Conservation (phyloP, 805 yeast genomes). For the Lachancea nothofagi region DNA sequence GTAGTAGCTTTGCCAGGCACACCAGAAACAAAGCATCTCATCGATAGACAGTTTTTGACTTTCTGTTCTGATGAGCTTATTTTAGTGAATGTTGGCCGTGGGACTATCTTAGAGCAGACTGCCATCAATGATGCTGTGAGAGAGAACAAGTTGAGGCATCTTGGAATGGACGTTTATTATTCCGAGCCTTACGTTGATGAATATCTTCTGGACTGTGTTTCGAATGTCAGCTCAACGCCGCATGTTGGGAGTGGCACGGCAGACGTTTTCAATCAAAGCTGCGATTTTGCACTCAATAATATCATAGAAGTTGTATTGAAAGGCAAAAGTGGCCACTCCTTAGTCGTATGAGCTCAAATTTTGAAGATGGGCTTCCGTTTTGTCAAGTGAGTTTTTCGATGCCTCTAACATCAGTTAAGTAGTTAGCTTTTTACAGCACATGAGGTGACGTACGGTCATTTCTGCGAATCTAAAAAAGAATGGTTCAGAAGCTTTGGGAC, state of each 20-base stretch:
- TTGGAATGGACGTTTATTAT: conserved; percentile 58
- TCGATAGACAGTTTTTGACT: conserved; percentile 38
- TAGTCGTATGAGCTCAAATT: too few species aligned
- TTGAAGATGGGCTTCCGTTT: too few species aligned
- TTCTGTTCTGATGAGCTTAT: conserved; percentile 20
- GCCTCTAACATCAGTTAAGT: too few species aligned
- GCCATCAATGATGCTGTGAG: conserved; percentile 41
- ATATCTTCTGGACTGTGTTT: conserved; percentile 13
- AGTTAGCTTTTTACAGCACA: too few species aligned
- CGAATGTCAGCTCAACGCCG: conserved; percentile 42
- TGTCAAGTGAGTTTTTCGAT: too few species aligned
- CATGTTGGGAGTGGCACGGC: conserved; percentile 57
- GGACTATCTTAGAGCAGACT: conserved; percentile 46
- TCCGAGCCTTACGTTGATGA: conserved; percentile 43
- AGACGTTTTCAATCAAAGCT: conserved; percentile 41
- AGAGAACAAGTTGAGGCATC: conserved; percentile 44
- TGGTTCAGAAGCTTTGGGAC: too few species aligned
- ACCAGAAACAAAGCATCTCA: conserved; percentile 44
- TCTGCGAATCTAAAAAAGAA: too few species aligned
- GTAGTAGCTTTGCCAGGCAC: conserved; percentile 56
- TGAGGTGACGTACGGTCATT: too few species aligned
- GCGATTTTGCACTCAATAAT: conserved; percentile 29
- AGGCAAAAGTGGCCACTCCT: background rate
- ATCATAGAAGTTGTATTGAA: conserved; percentile 8
- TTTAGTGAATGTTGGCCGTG: conserved; percentile 57